These are phyloP conservation scores for Aquilaria sinensis DNA, from an alignment of 345 rosid species.

Conservation along the genomic window DNA sequence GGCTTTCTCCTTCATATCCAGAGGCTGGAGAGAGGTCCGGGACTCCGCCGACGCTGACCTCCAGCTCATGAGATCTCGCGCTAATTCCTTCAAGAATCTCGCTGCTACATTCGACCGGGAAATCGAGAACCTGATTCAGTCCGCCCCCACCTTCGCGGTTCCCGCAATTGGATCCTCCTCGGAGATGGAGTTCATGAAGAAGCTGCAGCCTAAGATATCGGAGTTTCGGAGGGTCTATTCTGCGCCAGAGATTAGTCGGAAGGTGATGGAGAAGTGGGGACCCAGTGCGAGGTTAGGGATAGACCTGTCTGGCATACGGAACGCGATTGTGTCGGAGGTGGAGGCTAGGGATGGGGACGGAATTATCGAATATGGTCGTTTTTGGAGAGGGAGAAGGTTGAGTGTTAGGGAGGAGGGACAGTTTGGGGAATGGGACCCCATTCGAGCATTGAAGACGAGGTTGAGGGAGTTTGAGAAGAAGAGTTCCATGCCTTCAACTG, in stretches of 20 bases:
- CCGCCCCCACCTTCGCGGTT: slow-evolving; percentile 60
- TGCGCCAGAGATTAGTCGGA: slow-evolving; percentile 83
- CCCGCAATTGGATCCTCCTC: slow-evolving; percentile 38
- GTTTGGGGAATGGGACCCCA: slow-evolving; percentile 74
- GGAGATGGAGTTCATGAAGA: slow-evolving; percentile 81
- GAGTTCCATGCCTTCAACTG: slow-evolving; percentile 33
- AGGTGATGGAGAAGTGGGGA: slow-evolving; percentile 79
- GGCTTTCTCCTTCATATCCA: slow-evolving; percentile 75
- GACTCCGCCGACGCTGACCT: slow-evolving; percentile 94
- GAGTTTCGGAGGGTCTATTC: slow-evolving; percentile 92
- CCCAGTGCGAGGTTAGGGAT: slow-evolving; percentile 68
- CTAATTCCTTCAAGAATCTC: slow-evolving; percentile 78
- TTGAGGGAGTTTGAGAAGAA: slow-evolving; percentile 80
- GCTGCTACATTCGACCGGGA: slow-evolving; percentile 83
- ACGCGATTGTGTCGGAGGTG: slow-evolving; percentile 64
- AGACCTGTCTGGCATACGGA: slow-evolving; percentile 75
- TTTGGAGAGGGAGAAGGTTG: slow-evolving; percentile 42
- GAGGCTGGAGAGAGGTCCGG: slow-evolving; percentile 88
- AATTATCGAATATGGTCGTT: slow-evolving; percentile 37
- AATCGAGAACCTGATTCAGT: slow-evolving; percentile 72
- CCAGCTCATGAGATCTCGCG: slow-evolving; percentile 74
- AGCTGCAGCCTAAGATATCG: slow-evolving; percentile 77
- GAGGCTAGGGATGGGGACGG: slow-evolving; percentile 30
- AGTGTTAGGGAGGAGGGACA: slow-evolving; percentile 45
- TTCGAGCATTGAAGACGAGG: slow-evolving; percentile 62